Percentiles rank a stretch among this genome's conserved stretches.
Evolutionary conservation across 306 rosid genomes (phyloP).

Genomic region (Mimosa pudica): DNA sequence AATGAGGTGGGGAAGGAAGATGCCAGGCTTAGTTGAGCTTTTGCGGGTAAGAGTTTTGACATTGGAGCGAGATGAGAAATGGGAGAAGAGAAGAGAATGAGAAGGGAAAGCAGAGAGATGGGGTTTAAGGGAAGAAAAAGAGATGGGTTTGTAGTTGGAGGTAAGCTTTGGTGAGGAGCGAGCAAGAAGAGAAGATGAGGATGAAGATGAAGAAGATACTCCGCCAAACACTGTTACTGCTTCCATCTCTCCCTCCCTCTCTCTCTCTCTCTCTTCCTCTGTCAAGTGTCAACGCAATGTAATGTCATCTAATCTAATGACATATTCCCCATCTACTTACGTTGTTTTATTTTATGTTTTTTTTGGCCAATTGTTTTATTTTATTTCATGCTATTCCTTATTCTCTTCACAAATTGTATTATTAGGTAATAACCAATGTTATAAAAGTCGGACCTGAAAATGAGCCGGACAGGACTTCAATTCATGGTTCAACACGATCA

Average conservation of each 20-base stretch:
- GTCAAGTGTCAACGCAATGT: constrained; percentile 2
- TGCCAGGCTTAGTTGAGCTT: constrained; percentile 43
- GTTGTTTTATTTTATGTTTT: too few relatives aligned
- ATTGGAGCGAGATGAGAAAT: constrained; percentile 36
- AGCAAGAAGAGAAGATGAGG: constrained; percentile 47
- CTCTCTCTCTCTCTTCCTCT: background rate
- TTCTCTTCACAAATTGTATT: too few relatives aligned
- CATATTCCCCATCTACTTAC: background rate
- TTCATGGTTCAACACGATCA: too few relatives aligned
- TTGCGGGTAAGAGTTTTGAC: constrained; percentile 48
- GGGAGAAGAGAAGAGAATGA: constrained; percentile 61
- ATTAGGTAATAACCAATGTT: too few relatives aligned
- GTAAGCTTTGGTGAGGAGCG: constrained; percentile 39
- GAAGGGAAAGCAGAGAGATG: constrained; percentile 73
- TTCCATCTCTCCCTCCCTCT: constrained; percentile 48
- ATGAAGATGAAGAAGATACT: constrained; percentile 39
- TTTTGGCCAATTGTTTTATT: too few relatives aligned
- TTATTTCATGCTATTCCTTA: too few relatives aligned
- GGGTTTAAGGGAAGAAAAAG: constrained; percentile 38
- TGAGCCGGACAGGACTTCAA: too few relatives aligned
- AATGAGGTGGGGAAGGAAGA: constrained; percentile 80
- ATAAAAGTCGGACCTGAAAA: too few relatives aligned
- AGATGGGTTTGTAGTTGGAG: constrained; percentile 26
- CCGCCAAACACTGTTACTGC: constrained; percentile 57
- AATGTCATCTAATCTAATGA: background rate